phyloP scores from a whole-genome alignment of 148 eudicot species.

The Camellia granthamiana region DNA sequence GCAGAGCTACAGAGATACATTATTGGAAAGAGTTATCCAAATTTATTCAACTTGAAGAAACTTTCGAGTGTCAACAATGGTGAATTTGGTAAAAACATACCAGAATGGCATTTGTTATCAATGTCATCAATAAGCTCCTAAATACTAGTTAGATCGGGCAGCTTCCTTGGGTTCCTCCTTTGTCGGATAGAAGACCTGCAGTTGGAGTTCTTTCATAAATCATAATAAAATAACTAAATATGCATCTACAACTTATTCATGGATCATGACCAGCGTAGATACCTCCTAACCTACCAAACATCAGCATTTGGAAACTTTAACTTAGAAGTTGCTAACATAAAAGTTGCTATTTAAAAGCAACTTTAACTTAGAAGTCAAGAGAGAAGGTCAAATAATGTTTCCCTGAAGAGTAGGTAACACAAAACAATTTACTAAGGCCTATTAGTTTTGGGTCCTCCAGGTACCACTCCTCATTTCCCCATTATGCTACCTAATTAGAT shows the following conservation, averaged over 20 bases:
- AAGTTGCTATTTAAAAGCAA: too few relatives aligned
- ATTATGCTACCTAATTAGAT: too few relatives aligned
- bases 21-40: background rate
- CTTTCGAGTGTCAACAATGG: background rate
- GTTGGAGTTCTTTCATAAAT: constrained; percentile 10
- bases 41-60: constrained; percentile 1
- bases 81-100: constrained; percentile 31
- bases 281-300: background rate
- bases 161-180: constrained; percentile 91
- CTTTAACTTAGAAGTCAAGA: too few relatives aligned
- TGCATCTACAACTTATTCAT: background rate
- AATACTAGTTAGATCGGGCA: constrained; percentile 84
- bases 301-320: too few relatives aligned
- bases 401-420: too few relatives aligned
- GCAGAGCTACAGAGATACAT: constrained; percentile 48
- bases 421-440: too few relatives aligned
- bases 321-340: too few relatives aligned
- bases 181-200: constrained; percentile 83
- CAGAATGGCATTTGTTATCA: constrained; percentile 66
- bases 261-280: background rate
- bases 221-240: background rate
- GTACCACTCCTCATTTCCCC: too few relatives aligned
- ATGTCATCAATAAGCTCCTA: constrained; percentile 76
- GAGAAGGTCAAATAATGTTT: too few relatives aligned
- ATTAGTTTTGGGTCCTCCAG: too few relatives aligned